A percentile compares a stretch with the other conserved stretches of the same genome.
Conservation (phyloP, 2,329 filamentous ascomycete genomes). For the Colletotrichum incanum region DNA sequence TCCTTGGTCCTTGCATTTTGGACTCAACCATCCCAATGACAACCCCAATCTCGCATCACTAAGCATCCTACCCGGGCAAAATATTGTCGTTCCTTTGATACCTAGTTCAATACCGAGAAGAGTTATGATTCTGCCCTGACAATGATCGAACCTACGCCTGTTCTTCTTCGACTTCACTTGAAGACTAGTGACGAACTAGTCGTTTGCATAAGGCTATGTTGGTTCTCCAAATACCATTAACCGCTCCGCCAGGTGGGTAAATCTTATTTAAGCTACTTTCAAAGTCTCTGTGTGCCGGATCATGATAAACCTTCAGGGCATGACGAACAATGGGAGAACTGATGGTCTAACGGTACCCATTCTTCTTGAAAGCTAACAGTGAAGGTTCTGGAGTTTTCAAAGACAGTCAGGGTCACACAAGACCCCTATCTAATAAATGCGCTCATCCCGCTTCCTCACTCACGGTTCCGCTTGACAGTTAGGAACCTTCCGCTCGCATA, state of each 20-base stretch:
- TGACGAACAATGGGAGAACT: background rate
- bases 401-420: background rate
- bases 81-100: too few species aligned
- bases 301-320: background rate
- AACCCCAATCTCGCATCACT: background rate
- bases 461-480: background rate
- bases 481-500: background rate
- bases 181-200: too few species aligned
- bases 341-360: background rate
- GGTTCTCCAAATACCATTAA: background rate
- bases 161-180: fast-evolving
- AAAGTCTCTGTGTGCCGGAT: background rate
- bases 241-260: background rate
- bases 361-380: background rate
- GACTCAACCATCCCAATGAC: background rate
- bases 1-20: background rate
- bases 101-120: too few species aligned
- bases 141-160: background rate
- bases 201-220: background rate
- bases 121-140: background rate
- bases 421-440: background rate
- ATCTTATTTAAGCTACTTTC: background rate
- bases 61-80: too few species aligned
- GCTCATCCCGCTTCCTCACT: background rate
- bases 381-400: too few species aligned